Conservation (phyloP, 2,329 filamentous ascomycete genomes). For the Sarocladium brachiariae region DNA sequence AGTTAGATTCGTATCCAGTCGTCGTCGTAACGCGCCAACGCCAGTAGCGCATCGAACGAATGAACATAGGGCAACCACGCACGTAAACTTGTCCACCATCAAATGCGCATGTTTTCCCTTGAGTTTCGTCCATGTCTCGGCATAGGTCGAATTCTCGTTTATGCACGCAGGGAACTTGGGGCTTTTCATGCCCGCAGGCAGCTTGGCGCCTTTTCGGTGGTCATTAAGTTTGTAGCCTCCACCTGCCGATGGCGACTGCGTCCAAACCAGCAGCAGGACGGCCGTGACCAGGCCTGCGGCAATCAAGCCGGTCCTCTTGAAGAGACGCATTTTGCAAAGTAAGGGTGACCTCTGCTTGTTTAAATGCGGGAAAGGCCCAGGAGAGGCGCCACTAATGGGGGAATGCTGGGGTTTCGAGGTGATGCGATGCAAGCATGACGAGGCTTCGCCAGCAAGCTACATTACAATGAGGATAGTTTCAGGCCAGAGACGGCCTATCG, state of each 20-base stretch:
- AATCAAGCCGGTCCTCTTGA: constrained; percentile 7
- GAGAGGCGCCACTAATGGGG: neutral
- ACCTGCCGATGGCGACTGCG: no score
- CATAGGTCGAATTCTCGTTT: neutral
- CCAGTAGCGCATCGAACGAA: no score
- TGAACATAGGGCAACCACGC: no score
- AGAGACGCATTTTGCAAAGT: constrained; percentile 4
- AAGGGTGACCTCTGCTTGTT: no score
- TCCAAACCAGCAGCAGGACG: neutral
- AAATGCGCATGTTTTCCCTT: constrained; percentile 33
- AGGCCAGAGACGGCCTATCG: neutral
- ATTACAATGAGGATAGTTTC: no score
- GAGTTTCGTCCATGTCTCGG: neutral
- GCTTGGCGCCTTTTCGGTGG: neutral
- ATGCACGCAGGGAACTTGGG: neutral
- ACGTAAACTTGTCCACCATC: constrained; percentile 22
- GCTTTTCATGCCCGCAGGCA: neutral
- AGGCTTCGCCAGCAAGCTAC: no score
- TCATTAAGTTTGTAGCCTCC: constrained; percentile 6
- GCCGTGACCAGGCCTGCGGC: constrained; percentile 2
- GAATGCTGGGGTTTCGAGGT: no score
- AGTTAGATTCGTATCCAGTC: neutral
- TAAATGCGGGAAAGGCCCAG: neutral
- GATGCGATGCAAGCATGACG: no score
- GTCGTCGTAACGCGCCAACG: neutral